Base-by-base conservation (phyloP, 805 yeast genomes). In the Wickerhamiella azyma region DNA sequence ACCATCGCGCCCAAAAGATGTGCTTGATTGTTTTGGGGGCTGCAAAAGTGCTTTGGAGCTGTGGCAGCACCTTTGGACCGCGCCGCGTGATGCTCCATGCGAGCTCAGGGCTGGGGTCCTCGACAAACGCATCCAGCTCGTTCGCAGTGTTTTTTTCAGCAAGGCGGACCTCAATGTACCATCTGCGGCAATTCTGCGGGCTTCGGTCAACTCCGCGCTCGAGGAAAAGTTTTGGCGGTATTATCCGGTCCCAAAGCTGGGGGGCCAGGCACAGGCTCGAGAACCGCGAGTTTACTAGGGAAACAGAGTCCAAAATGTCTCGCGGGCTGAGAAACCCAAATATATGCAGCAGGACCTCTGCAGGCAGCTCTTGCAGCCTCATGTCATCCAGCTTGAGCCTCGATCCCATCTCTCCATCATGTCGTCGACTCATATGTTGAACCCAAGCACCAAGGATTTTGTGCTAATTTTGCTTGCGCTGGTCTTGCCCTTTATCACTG, bases 241-340 rank as follows among this genome's bases (percentile, higher is more conserved):
- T 37, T 5, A 41, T 24, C 4, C 16, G 37, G 6, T 32, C 41
- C 61, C 61, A 58, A 7, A 56, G 49, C 35, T 17, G 39, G 13
- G 45, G 47, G 18, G 54, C 56, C 33, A 43, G 28, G 39, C 56
- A 51, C 39, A 58, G 45, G 17, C 16, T 48, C 1, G 52, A 45
- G 11, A 58, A 41, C 4, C 53, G 48, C 11, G 43, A 37, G 41
- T 58, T 54, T 3, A 53, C 11, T 26, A 33, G 41, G 9, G 55
- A 37, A 24, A 50, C 41, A 3, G 56, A 56, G 14, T 50, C 52
- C 2, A 47, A 24, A 8, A 55, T 41, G 17, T 46, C 42, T 13
- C 51, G 53, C 5, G 41, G 37, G 10, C 55, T 59, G 3, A 55
- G 53, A 1, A 42, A 24, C 11, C 37, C 37, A 43, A 48, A 52